Evolutionary conservation across 441 rosid species (phyloP), one percentile per base, ranked within the genome.

Genomic region (California macrophylla): DNA sequence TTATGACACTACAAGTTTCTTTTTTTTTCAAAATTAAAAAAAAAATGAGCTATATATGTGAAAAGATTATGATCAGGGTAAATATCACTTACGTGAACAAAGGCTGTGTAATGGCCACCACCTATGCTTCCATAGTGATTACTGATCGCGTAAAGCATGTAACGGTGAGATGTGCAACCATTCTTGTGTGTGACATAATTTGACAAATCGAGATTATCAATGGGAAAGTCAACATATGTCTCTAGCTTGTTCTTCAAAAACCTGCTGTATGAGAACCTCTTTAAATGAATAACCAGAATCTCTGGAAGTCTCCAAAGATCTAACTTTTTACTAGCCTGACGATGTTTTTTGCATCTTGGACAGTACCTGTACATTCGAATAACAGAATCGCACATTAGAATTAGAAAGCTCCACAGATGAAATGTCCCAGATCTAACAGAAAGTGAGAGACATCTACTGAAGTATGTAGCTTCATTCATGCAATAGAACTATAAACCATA

Each of bases 91-190:
- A 89, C 94, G 76, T 85, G 94, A 69, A 89, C 90, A 83, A 84
- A 89, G 47, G 94, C 91, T 56, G 94, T 89, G 79, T 89, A 89
- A 78, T 86, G 94, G 76, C 94, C 94, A 77, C 89, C 89, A 76
- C 94, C 90, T 91, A 89, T 85, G 83, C 86, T 84, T 60, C 94
- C 94, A 20, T 84, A 85, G 79, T 89, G 94, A 82, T 89, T 89
- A 70, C 94, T 89, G 68, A 86, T 78, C 0, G 94, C 91, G 82
- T 85, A 89, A 66, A 89, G 94, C 84, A 81, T 84, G 81, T 89
- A 89, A 3, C 77, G 89, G 66, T 79, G 71, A 66, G 89, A 84
- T 62, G 69, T 73, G 69, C 75, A 69, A 34, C 80, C 81, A 69
- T 84, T 83, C 69, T 54, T 78, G 80, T 75, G 67, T 47, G 85